A percentile compares a stretch with the other conserved stretches of the same genome.
Evolutionary conservation across 2,329 filamentous ascomycete species (phyloP).

Genomic region (Venturia aucupariae): DNA sequence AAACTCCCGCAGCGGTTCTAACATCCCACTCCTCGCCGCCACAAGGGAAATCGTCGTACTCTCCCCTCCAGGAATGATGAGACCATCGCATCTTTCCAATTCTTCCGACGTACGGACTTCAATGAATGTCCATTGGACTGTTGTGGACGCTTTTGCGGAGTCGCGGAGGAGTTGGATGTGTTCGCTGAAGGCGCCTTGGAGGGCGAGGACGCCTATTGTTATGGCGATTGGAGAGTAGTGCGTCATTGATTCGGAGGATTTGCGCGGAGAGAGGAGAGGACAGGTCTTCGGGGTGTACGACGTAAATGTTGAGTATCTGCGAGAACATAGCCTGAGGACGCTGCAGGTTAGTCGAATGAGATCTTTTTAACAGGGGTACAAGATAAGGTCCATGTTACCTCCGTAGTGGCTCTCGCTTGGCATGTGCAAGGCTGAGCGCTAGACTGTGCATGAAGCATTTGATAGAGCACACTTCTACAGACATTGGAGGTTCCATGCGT

Average conservation of each 20-base stretch:
- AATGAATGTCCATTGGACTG: conserved; percentile 51
- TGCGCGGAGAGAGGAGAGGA: too few species aligned
- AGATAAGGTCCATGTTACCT: background rate
- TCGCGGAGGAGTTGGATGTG: conserved; percentile 68
- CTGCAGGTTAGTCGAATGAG: background rate
- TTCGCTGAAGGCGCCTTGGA: conserved; percentile 90
- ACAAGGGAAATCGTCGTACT: conserved; percentile 90
- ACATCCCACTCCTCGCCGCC: conserved; percentile 66
- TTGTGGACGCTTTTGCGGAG: conserved; percentile 55
- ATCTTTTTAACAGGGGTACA: background rate
- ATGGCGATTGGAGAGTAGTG: too few species aligned
- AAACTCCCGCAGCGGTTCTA: conserved; percentile 79
- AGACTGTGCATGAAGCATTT: too few species aligned
- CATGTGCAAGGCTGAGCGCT: background rate
- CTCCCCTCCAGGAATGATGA: conserved; percentile 89
- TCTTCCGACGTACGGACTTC: conserved; percentile 71
- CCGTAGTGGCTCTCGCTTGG: background rate
- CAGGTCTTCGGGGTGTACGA: too few species aligned
- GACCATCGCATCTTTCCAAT: conserved; percentile 64
- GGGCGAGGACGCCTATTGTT: conserved; percentile 56
- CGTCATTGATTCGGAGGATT: background rate
- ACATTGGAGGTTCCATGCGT: too few species aligned
- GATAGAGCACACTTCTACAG: too few species aligned
- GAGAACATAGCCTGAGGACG: background rate
- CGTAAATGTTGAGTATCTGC: background rate